Percentiles rank a stretch among this genome's conserved stretches.
These are phyloP conservation scores for Cudoniella acicularis DNA, from an alignment of 495 filamentous ascomycete species.

Conservation along the genomic window DNA sequence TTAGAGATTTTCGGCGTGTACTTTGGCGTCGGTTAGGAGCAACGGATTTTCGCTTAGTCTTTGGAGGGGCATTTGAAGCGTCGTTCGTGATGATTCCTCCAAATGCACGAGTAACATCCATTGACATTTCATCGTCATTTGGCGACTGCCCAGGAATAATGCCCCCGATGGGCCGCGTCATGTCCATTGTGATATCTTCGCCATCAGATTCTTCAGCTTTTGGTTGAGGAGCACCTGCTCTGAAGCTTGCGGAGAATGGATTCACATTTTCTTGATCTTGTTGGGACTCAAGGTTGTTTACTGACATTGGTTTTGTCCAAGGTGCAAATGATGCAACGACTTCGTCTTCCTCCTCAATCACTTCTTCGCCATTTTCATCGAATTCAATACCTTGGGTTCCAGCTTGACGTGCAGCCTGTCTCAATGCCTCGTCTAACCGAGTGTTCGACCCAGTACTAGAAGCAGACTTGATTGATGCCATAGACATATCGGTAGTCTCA, in stretches of 20 bases:
- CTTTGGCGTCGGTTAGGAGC: slow-evolving; percentile 24
- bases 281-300: slow-evolving; percentile 26
- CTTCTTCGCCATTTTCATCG: slow-evolving; percentile 52
- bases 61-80: not conserved
- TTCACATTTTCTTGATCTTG: slow-evolving; percentile 62
- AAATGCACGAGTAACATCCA: slow-evolving; percentile 81
- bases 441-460: slow-evolving; percentile 61
- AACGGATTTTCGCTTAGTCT: slow-evolving; percentile 15
- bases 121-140: slow-evolving; percentile 55
- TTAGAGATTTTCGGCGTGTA: slow-evolving; percentile 23
- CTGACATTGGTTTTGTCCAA: slow-evolving; percentile 51
- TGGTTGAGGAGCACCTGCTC: slow-evolving; percentile 24
- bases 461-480: slow-evolving; percentile 53
- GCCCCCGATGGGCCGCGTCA: slow-evolving; percentile 77
- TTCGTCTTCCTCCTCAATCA: slow-evolving; percentile 67
- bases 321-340: slow-evolving; percentile 72
- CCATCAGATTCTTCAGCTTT: slow-evolving; percentile 34
- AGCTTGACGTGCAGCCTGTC: slow-evolving; percentile 69
- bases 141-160: slow-evolving; percentile 56
- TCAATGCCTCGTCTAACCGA: slow-evolving; percentile 71
- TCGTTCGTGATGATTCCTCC: slow-evolving; percentile 64
- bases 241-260: slow-evolving; percentile 36
- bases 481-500: slow-evolving; percentile 66
- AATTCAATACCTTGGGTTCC: slow-evolving; percentile 59
- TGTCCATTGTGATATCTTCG: slow-evolving; percentile 77